Percentiles rank a stretch among this genome's conserved stretches.
phyloP scores from a whole-genome alignment of 140 eudicot genomes.

The Senecio squalidus region DNA sequence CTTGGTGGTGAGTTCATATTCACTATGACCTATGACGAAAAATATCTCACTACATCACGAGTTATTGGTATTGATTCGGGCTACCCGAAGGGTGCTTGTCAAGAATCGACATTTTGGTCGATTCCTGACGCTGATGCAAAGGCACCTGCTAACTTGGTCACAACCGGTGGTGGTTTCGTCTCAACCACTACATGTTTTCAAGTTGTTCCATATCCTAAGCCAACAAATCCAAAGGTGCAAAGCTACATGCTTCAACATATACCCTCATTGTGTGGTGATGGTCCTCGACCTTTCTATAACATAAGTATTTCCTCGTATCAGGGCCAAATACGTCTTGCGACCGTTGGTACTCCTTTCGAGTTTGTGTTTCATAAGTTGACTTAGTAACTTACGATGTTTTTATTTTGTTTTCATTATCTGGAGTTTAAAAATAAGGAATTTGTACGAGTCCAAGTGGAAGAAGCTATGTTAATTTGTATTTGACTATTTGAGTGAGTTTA shows the following conservation, averaged over 20 bases:
- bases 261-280: constrained; percentile 17
- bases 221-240: constrained; percentile 11
- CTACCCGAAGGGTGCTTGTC: background rate
- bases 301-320: constrained; percentile 4
- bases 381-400: too few relatives aligned
- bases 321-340: constrained; percentile 4
- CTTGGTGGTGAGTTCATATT: constrained; percentile 7
- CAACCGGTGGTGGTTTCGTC: background rate
- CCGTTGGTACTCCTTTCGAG: constrained; percentile 20
- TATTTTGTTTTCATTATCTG: background rate
- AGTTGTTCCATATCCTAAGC: constrained; percentile 24
- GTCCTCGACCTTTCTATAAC: background rate
- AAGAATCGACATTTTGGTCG: background rate
- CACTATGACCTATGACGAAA: background rate
- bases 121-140: constrained; percentile 8
- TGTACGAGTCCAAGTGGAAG: too few relatives aligned
- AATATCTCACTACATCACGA: constrained; percentile 6
- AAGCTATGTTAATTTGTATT: too few relatives aligned
- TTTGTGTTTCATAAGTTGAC: constrained; percentile 25
- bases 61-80: constrained; percentile 2
- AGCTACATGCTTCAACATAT: constrained; percentile 29
- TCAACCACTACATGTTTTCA: constrained; percentile 1
- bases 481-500: too few relatives aligned
- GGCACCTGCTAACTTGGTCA: constrained; percentile 22
- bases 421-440: too few relatives aligned